Percentiles rank a stretch among this genome's conserved stretches.
Conservation (phyloP, 768 basidiomycete species). For the Tephrocybe sp. region DNA sequence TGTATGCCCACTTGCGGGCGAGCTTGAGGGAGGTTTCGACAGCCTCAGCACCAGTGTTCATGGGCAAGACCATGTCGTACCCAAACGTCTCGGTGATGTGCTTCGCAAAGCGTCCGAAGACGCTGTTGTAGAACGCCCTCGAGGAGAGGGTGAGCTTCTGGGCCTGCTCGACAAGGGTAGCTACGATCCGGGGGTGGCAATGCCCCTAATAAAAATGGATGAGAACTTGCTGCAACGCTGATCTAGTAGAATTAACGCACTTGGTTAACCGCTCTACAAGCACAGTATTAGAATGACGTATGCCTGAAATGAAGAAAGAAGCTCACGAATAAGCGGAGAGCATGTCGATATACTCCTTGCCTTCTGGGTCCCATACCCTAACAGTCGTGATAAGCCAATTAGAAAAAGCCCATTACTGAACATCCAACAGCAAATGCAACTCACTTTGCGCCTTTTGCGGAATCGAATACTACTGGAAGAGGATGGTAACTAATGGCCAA, state of each 20-base stretch:
- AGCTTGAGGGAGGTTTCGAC: constrained; percentile 98
- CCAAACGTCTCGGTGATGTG: constrained; percentile 81
- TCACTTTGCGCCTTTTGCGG: constrained; percentile 87
- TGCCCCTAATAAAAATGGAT: constrained; percentile 56
- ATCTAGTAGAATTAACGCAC: constrained; percentile 36
- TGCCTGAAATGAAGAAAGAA: constrained; percentile 5
- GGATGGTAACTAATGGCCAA: constrained; percentile 86
- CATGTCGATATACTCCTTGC: constrained; percentile 97
- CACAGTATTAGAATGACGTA: background rate
- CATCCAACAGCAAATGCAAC: constrained; percentile 42
- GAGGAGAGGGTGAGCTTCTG: constrained; percentile 91
- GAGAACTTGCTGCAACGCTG: background rate
- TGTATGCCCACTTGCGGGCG: constrained; percentile 96
- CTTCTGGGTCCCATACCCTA: constrained; percentile 93
- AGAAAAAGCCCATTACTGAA: constrained; percentile 6
- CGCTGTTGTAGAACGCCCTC: constrained; percentile 93
- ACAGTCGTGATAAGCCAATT: constrained; percentile 16
- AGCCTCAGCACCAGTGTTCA: constrained; percentile 99
- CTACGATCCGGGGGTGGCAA: constrained; percentile 88
- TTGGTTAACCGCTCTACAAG: constrained; percentile 81
- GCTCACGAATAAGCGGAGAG: constrained; percentile 94
- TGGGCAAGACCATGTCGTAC: constrained; percentile 95
- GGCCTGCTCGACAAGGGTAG: constrained; percentile 80
- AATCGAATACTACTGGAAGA: constrained; percentile 91
- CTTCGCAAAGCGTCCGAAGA: constrained; percentile 89